A percentile compares a stretch with the other conserved stretches of the same genome.
Conservation (phyloP, 345 rosid species). For the Gossypium thurberi region DNA sequence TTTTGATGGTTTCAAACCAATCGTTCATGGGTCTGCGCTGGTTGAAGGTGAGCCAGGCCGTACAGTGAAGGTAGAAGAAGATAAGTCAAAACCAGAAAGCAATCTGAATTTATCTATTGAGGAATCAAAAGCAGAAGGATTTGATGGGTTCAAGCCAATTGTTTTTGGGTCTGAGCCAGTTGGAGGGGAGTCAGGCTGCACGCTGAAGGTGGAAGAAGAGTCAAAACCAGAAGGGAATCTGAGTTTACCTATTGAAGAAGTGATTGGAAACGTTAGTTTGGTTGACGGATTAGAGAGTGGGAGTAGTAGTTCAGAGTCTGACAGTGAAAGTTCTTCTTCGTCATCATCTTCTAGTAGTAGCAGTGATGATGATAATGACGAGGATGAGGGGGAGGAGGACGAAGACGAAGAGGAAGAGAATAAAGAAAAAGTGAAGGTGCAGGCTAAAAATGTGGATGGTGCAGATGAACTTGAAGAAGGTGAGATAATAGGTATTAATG, state of each 20-base stretch:
- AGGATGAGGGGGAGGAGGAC: not conserved
- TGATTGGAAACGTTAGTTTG: constrained; percentile 42
- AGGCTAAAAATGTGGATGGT: constrained; percentile 18
- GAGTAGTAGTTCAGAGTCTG: constrained; percentile 27
- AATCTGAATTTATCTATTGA: constrained; percentile 36
- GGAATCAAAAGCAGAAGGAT: constrained; percentile 8
- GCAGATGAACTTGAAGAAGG: constrained; percentile 35
- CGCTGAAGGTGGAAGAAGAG: constrained; percentile 27
- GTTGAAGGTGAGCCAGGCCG: constrained; percentile 22
- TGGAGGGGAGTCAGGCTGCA: constrained; percentile 20
- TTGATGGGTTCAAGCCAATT: constrained; percentile 10
- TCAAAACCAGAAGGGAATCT: constrained; percentile 22
- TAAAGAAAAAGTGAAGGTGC: constrained; percentile 17
- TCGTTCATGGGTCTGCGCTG: constrained; percentile 15
- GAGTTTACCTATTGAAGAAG: constrained; percentile 25
- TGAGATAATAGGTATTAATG: constrained; percentile 31
- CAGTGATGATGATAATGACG: constrained; percentile 17
- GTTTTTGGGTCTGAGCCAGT: constrained; percentile 16
- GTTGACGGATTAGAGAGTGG: constrained; percentile 17
- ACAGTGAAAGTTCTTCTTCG: constrained; percentile 36
- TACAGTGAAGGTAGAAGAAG: constrained; percentile 20
- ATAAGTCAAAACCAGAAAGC: constrained; percentile 22
- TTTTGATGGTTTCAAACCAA: constrained; percentile 14
- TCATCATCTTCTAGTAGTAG: constrained; percentile 33
- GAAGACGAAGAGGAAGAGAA: constrained; percentile 25